Percentiles rank a stretch among this genome's conserved stretches.
Evolutionary conservation across 768 basidiomycete species (phyloP).

Genomic region (Mycena galericulata): DNA sequence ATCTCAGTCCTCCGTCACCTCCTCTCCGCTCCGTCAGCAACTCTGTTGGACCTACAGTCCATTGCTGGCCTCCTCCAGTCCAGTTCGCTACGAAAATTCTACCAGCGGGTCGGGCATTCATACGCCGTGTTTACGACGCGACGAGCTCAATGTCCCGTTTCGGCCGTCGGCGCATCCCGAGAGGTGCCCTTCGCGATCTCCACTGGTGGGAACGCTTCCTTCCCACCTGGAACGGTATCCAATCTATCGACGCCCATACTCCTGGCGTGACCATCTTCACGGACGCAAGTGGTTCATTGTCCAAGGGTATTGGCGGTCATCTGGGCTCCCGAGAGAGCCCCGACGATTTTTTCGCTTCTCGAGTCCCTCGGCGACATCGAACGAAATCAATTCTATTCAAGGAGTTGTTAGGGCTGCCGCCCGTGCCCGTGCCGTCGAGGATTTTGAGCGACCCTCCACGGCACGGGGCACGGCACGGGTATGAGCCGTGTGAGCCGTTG

Average conservation of each 20-base stretch:
- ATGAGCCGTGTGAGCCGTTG: too few species aligned
- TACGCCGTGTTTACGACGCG: slow-evolving; percentile 1
- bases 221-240: slow-evolving; percentile 13
- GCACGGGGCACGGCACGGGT: too few species aligned
- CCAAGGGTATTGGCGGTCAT: slow-evolving; percentile 18
- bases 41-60: neutral
- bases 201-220: slow-evolving; percentile 11
- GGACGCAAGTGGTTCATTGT: slow-evolving; percentile 14
- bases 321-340: slow-evolving; percentile 14
- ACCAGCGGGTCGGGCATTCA: neutral
- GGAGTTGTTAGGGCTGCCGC: too few species aligned
- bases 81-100: slow-evolving; percentile 3
- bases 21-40: neutral
- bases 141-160: neutral
- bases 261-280: slow-evolving; percentile 6
- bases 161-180: neutral
- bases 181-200: neutral
- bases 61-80: neutral
- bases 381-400: slow-evolving; percentile 14
- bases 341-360: slow-evolving; percentile 10
- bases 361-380: slow-evolving; percentile 2
- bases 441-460: too few species aligned
- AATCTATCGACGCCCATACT: neutral
- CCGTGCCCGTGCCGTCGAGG: too few species aligned
- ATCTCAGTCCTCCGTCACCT: neutral